Base-by-base conservation (phyloP, 2,329 filamentous ascomycete genomes). In the Dactylonectria estremocensis region DNA sequence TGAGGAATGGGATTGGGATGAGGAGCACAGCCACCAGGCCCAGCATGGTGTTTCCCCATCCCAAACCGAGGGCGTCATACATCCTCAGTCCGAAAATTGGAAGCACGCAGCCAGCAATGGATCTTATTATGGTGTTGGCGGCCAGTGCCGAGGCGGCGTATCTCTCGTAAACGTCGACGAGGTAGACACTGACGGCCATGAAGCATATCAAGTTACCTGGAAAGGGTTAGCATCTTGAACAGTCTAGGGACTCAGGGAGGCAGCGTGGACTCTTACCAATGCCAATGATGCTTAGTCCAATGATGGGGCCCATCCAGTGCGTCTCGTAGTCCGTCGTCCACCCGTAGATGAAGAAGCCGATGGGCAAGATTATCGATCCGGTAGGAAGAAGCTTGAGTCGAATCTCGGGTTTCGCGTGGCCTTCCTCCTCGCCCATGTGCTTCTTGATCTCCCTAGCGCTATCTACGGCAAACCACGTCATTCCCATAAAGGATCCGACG, bases 321-420 rank as follows among this genome's bases (percentile, higher is more conserved):
- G 65, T 64, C 1, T 57, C 49, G 3, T 58, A 72, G 5, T 72
- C 52, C 3, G 65, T 64, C 7, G 71, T 71, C 71, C 66, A 74
- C 2, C 68, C 68, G 6, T 72, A 72, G 14, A 70, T 64, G 3
- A 73, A 69, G 9, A 69, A 52, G 1, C 68, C 70, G 0, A 67
- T 48, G 0, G 63, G 68, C 5, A 72, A 67, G 16, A 73, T 53
- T 3, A 66, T 48, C 1, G 63, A 59, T 0, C 61, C 67, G 2
- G 61, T 22, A 0, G 69, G 68, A 20, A 72, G 63, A 2, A 71
- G 52, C 10, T 60, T 63, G 1, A 72, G 61, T 0, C 69, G 64
- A 9, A 63, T 3, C 33, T 71, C 70, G 1, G 70, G 61, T 16
- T 59, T 70, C 8, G 66, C 45, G 8, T 48, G n/a, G 9, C 45